Base-by-base conservation (phyloP, 148 eudicot genomes). In the Persicaria tinctoria region DNA sequence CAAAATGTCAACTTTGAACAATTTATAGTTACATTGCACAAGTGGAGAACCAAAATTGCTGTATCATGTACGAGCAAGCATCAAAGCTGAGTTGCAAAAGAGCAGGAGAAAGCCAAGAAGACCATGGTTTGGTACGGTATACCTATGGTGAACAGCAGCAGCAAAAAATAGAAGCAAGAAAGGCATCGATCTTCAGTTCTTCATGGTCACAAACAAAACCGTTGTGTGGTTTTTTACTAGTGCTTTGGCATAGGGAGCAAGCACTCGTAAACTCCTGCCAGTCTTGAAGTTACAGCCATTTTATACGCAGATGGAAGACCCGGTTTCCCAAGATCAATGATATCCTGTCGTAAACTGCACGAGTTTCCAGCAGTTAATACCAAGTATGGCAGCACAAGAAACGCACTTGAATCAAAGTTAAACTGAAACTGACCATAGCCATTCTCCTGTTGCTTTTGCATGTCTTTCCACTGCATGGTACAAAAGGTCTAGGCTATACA, bases 361-460 rank as follows among this genome's bases (percentile, higher is more conserved):
- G 59, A 47, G 60, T 73, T 27, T 55, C 45, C 27, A 17, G 2
- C 5, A 80, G 50, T 54, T 66, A 66, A 16, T 0, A 62, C 4
- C 56, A 23, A 11, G 76, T 49, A 50, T 11, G 50, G 41, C 23
- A 70, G 56, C 4, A 14, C 7, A 44, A 13, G 18, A 12, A 41
- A 14, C 3, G 70, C 14, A 47, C 47, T 38, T 1, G 44, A 6
- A 66, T 11, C 17, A 66, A 46, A 60, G 16, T 20, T 5, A 38
- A 38, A 68, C 3, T 23, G 20, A 41, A 46, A 84, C 91, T 84
- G 73, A 95, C 99, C 92, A 81, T 74, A 75, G 83, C 99, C 99
- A 95, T 89, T 95, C 99, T 23, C 94, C 97, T 10, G 99, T 92
- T 73, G 77, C 87, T 77, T 82, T 87, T 63, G 99, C 97, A 79